Percentiles rank a stretch among this genome's conserved stretches.
Evolutionary conservation across 176 grass and related monocot species (phyloP).

Genomic region (Carex parvula): DNA sequence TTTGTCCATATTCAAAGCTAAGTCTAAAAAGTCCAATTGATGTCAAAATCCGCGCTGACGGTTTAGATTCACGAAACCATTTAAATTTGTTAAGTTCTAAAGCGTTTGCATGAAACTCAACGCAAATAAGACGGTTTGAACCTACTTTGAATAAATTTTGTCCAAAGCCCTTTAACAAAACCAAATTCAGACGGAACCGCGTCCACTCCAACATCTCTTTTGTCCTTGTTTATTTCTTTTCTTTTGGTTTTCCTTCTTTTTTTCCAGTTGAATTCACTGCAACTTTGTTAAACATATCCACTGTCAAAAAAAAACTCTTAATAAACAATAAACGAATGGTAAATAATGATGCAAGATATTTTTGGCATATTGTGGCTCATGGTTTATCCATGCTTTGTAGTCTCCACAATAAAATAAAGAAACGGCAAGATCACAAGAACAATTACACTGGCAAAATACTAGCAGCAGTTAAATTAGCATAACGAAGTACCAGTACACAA

Average conservation of each 20-base stretch:
- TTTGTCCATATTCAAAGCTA: too few species aligned
- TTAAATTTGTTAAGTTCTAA: too few species aligned
- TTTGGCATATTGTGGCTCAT: background rate
- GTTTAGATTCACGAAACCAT: too few species aligned
- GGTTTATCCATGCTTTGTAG: background rate
- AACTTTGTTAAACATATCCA: background rate
- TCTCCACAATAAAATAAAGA: background rate
- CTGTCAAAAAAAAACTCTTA: background rate
- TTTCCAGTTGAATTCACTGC: background rate
- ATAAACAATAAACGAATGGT: background rate
- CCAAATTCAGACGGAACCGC: too few species aligned
- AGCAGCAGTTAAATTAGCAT: background rate
- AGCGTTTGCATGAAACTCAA: too few species aligned
- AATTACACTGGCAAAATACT: background rate
- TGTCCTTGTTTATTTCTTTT: background rate
- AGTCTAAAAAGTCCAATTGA: too few species aligned
- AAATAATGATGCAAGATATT: background rate
- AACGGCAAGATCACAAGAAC: background rate
- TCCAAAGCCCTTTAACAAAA: background rate
- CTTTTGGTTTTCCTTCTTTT: background rate
- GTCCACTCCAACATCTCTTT: too few species aligned
- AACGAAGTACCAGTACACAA: background rate
- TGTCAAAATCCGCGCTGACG: too few species aligned
- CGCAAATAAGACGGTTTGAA: too few species aligned
- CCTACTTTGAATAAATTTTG: too few species aligned